Evolutionary conservation across 345 rosid species (phyloP).

Genomic region (Garcia nutans): DNA sequence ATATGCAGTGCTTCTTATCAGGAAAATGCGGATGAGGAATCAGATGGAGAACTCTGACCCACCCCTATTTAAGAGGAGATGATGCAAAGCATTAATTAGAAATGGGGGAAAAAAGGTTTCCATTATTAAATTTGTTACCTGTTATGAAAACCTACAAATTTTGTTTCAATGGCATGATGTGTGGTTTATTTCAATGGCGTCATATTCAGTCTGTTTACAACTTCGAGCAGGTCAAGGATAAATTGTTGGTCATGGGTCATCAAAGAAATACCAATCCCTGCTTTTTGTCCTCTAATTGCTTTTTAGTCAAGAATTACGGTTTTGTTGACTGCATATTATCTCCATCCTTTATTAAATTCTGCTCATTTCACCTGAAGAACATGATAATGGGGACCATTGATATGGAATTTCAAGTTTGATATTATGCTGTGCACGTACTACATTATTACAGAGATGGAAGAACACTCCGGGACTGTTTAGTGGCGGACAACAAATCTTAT

Average conservation of each 20-base stretch:
- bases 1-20: conserved; percentile 31
- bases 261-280: not conserved
- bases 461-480: too few relatives aligned
- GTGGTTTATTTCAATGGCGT: too few relatives aligned
- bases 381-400: too few relatives aligned
- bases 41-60: conserved; percentile 44
- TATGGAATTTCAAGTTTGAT: too few relatives aligned
- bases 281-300: not conserved
- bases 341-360: too few relatives aligned
- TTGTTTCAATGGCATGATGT: not conserved
- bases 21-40: conserved; percentile 14
- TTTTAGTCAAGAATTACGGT: not conserved
- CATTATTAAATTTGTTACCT: not conserved
- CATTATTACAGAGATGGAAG: too few relatives aligned
- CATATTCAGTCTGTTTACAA: not conserved
- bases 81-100: not conserved
- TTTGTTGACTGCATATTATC: not conserved
- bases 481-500: too few relatives aligned
- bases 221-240: not conserved
- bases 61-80: not conserved
- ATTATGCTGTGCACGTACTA: too few relatives aligned
- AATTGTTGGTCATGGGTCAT: not conserved
- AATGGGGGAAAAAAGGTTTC: not conserved
- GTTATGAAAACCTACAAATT: not conserved
- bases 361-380: too few relatives aligned